Evolutionary conservation across 31 red algal species (phyloP).

Genomic region (Odonthalia washingtoniensis): DNA sequence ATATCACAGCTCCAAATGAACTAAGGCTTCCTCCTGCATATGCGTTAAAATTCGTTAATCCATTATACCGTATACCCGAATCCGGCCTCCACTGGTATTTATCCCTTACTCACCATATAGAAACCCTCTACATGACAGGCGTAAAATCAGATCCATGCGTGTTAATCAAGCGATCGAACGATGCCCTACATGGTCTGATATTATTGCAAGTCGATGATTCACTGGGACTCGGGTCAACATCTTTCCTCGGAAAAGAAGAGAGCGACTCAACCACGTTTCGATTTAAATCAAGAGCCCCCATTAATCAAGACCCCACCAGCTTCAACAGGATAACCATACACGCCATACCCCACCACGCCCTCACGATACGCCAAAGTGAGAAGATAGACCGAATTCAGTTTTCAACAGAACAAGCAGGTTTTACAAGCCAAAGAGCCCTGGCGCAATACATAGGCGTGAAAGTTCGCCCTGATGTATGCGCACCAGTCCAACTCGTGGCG

Average conservation of each 20-base stretch:
- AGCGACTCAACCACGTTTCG: no score
- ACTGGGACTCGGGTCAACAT: slow-evolving; percentile 4
- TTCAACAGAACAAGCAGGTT: not conserved
- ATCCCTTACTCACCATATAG: slow-evolving; percentile 28
- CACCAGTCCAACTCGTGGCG: slow-evolving; percentile 22
- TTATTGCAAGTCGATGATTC: slow-evolving; percentile 42
- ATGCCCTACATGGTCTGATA: not conserved
- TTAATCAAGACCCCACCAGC: no score
- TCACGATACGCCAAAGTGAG: slow-evolving; percentile 20
- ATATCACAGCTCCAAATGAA: no score
- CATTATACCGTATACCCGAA: slow-evolving; percentile 45
- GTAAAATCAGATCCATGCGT: slow-evolving; percentile 28
- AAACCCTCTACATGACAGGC: not conserved
- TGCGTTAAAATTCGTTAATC: no score
- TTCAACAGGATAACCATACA: no score
- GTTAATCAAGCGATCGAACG: not conserved
- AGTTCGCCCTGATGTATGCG: slow-evolving; percentile 32
- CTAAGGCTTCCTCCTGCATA: no score
- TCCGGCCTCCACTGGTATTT: slow-evolving; percentile 41
- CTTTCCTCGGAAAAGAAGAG: slow-evolving; percentile 6
- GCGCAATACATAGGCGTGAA: slow-evolving; percentile 41
- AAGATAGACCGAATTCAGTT: slow-evolving; percentile 2
- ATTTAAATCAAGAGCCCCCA: no score
- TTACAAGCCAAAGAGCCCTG: slow-evolving; percentile 29
- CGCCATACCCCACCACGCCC: no score